phyloP scores from a whole-genome alignment of 768 basidiomycete genomes.

The Trametes punicea region DNA sequence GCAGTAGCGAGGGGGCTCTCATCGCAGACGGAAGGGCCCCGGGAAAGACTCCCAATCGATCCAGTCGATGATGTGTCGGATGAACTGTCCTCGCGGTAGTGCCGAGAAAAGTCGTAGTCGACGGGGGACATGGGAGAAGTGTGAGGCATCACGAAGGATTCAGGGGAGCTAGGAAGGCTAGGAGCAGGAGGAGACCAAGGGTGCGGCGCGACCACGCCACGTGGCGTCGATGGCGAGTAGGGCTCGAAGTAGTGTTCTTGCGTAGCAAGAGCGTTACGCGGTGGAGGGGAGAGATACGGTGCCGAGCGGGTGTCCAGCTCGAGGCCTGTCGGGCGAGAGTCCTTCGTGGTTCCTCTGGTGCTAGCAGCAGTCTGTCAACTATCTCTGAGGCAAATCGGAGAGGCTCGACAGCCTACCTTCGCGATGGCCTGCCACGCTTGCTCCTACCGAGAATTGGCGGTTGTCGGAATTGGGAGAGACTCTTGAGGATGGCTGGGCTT shows the following conservation, averaged over 20 bases:
- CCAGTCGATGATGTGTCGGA: constrained; percentile 7
- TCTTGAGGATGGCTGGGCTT: constrained; percentile 5
- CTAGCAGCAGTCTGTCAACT: not conserved
- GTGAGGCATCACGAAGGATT: constrained; percentile 1
- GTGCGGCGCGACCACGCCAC: not conserved
- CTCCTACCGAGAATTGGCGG: constrained; percentile 3
- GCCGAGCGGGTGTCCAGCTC: constrained; percentile 9
- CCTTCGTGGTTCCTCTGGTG: not conserved
- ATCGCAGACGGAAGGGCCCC: not conserved
- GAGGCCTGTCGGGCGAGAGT: constrained; percentile 1
- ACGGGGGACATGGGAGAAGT: constrained; percentile 2
- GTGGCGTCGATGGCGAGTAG: not conserved
- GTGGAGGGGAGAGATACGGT: constrained; percentile 1
- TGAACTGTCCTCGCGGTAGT: constrained; percentile 12
- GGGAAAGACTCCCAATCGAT: constrained; percentile 11
- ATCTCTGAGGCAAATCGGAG: not conserved
- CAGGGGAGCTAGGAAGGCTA: constrained; percentile 6
- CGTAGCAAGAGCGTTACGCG: not conserved
- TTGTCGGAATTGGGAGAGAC: constrained; percentile 15
- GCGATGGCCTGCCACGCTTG: not conserved
- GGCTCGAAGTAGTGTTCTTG: constrained; percentile 1
- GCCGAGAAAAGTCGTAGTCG: constrained; percentile 5
- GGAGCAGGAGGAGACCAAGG: not conserved
- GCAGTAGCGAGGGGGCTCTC: not conserved
- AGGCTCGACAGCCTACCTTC: constrained; percentile 8